Evolutionary conservation across 2,329 filamentous ascomycete genomes (phyloP).

Genomic region (Fusarium annulatum): DNA sequence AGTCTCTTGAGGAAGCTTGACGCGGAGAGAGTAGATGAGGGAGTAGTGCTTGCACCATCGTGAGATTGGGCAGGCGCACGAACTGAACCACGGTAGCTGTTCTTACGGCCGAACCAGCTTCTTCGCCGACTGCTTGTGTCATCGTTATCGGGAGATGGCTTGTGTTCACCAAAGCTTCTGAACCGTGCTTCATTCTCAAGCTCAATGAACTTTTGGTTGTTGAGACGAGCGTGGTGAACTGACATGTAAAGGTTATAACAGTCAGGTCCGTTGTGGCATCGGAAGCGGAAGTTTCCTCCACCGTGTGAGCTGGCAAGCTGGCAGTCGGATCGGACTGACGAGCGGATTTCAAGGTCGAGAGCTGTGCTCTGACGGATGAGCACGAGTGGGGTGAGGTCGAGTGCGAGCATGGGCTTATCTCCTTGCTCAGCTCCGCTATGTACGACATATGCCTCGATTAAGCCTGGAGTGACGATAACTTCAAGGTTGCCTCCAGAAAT

Average conservation of each 20-base stretch:
- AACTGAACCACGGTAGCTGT: constrained; percentile 72
- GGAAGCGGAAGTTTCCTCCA: constrained; percentile 86
- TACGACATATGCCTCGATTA: constrained; percentile 67
- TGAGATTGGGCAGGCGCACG: constrained; percentile 74
- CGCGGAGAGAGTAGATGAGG: constrained; percentile 71
- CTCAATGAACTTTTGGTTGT: constrained; percentile 88
- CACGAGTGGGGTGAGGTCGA: constrained; percentile 92
- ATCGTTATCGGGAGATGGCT: constrained; percentile 61
- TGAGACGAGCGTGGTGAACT: constrained; percentile 88
- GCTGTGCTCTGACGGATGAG: constrained; percentile 90
- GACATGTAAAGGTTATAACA: constrained; percentile 85
- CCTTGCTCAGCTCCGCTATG: constrained; percentile 49
- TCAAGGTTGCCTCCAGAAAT: constrained; percentile 63
- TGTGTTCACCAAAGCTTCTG: constrained; percentile 75
- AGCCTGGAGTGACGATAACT: constrained; percentile 66
- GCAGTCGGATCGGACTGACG: constrained; percentile 79
- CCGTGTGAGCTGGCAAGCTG: constrained; percentile 72
- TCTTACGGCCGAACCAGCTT: constrained; percentile 72
- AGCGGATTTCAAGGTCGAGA: constrained; percentile 93
- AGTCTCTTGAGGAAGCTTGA: constrained; percentile 86
- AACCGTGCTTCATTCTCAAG: constrained; percentile 74
- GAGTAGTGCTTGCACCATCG: constrained; percentile 76
- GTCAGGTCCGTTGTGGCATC: constrained; percentile 79
- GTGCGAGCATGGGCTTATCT: constrained; percentile 67
- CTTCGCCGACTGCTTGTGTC: constrained; percentile 60